Conservation (phyloP, 2,329 filamentous ascomycete species). For the Ophiognomonia clavigignenti-juglandacearum region DNA sequence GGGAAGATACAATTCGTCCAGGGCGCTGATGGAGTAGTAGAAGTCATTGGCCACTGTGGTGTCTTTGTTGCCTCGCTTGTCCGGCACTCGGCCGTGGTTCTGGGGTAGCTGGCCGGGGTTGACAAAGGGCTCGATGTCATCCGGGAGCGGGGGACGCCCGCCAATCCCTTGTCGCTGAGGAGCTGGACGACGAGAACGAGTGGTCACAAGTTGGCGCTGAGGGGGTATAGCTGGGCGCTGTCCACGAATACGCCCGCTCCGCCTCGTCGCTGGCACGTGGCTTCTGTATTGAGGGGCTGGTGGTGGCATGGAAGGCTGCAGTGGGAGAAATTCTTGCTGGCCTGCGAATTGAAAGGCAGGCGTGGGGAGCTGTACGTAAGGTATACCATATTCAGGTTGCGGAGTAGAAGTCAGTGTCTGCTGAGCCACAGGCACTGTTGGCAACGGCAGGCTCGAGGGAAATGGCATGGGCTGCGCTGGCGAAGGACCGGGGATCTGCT, state of each 20-base stretch:
- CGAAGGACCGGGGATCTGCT: background rate
- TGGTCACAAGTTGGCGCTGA: background rate
- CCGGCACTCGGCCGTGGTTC: background rate
- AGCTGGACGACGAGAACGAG: background rate
- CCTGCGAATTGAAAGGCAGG: too few species aligned
- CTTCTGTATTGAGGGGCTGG: background rate
- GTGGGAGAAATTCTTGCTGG: too few species aligned
- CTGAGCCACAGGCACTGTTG: too few species aligned
- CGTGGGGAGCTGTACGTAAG: too few species aligned
- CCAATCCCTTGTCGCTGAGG: background rate
- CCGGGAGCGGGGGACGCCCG: background rate
- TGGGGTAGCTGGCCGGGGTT: background rate
- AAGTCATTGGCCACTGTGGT: constrained; percentile 1
- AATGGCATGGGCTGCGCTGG: background rate
- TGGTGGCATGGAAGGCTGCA: background rate
- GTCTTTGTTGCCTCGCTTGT: background rate
- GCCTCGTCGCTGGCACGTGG: background rate
- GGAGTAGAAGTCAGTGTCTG: background rate
- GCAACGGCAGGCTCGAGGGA: background rate
- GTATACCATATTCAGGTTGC: too few species aligned
- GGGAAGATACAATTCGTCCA: background rate
- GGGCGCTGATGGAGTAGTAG: constrained; percentile 2
- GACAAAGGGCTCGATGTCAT: background rate
- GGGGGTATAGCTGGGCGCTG: too few species aligned
- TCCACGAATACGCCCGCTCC: background rate